A percentile compares a stretch with the other conserved stretches of the same genome.
These are phyloP conservation scores for Linderniella brevidens DNA, from an alignment of 257 asterid species.

Conservation along the genomic window DNA sequence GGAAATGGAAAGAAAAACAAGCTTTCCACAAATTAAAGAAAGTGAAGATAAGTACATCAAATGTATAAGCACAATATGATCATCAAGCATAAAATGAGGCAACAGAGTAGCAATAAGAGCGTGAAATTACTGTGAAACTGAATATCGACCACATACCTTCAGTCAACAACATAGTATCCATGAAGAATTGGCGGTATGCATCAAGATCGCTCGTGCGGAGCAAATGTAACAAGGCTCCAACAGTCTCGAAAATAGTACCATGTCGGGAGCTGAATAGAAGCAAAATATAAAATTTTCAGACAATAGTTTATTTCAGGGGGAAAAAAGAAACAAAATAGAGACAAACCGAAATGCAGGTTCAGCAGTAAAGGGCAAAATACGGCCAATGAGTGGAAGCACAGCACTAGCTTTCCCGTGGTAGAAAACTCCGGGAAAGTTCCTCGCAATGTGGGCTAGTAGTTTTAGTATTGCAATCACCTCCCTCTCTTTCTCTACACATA, in stretches of 20 bases:
- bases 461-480: conserved; percentile 66
- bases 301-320: not conserved
- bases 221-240: conserved; percentile 59
- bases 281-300: not conserved
- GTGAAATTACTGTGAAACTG: not conserved
- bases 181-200: conserved; percentile 61
- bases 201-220: conserved; percentile 80
- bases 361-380: conserved; percentile 50
- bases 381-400: conserved; percentile 63
- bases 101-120: not conserved
- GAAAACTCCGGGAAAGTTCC: conserved; percentile 68
- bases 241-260: conserved; percentile 49
- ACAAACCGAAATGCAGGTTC: conserved; percentile 58
- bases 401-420: conserved; percentile 63
- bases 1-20: too few relatives aligned
- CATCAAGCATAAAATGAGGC: not conserved
- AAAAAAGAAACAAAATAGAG: not conserved
- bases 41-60: too few relatives aligned
- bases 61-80: too few relatives aligned
- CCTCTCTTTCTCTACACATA: conserved; percentile 44
- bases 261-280: conserved; percentile 37
- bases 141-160: conserved; percentile 35
- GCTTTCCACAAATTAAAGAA: too few relatives aligned
- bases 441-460: conserved; percentile 56
- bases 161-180: conserved; percentile 48